Percentiles rank a stretch among this genome's conserved stretches.
phyloP scores from a whole-genome alignment of 768 basidiomycete species.

The Kwoniella sp. region DNA sequence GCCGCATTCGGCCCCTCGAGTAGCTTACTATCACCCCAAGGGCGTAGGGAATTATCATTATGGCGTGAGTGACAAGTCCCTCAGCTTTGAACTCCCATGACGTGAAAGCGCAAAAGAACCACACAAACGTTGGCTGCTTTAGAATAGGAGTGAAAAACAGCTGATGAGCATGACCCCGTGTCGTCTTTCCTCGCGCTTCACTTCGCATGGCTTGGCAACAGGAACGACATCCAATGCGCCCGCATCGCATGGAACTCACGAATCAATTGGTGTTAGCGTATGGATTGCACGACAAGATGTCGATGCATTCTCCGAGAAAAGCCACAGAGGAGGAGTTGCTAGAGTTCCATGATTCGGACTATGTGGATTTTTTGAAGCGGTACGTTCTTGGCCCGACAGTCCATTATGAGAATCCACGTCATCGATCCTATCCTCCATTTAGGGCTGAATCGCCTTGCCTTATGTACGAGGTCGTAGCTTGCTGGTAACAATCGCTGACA shows the following conservation, averaged over 20 bases:
- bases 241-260: conserved; percentile 90
- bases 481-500: no score
- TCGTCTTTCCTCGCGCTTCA: no score
- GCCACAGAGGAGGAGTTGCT: conserved; percentile 89
- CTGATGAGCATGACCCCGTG: neutral
- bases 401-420: no score
- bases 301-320: conserved; percentile 84
- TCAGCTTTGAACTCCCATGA: no score
- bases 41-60: conserved; percentile 95
- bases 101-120: no score
- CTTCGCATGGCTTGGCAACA: no score
- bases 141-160: no score
- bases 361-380: conserved; percentile 93
- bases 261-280: conserved; percentile 96
- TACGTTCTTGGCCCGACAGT: conserved; percentile 54
- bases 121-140: no score
- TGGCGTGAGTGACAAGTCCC: conserved; percentile 77
- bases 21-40: conserved; percentile 94
- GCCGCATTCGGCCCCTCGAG: conserved; percentile 83
- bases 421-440: no score
- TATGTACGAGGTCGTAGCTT: no score
- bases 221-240: conserved; percentile 99
- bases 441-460: no score
- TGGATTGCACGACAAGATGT: conserved; percentile 91
- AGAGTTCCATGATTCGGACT: conserved; percentile 90